These are phyloP conservation scores for Penicillium sp. DNA, from an alignment of 2,329 filamentous ascomycete species.

Conservation along the genomic window DNA sequence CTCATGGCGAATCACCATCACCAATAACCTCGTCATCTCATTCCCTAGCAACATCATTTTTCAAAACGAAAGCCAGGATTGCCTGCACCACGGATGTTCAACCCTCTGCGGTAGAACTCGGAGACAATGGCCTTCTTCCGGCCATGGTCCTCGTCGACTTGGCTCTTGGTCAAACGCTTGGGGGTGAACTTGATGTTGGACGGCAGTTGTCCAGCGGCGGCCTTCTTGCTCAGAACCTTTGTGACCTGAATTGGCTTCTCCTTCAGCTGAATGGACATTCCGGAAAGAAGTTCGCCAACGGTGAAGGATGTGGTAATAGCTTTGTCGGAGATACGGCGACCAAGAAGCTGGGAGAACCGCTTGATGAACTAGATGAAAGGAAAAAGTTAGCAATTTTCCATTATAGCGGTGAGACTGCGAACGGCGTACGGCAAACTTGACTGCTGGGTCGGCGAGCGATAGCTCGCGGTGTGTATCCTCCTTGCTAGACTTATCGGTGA, in stretches of 20 bases:
- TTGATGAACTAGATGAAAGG: conserved; percentile 67
- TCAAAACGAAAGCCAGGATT: background rate
- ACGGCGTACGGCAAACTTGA: conserved; percentile 73
- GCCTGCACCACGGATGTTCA: conserved; percentile 53
- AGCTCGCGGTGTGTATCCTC: conserved; percentile 35
- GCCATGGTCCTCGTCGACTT: conserved; percentile 71
- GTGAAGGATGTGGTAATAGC: conserved; percentile 60
- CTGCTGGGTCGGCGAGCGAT: conserved; percentile 56
- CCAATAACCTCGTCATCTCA: background rate
- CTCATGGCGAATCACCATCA: background rate
- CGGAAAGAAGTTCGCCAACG: conserved; percentile 54
- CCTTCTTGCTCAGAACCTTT: conserved; percentile 53
- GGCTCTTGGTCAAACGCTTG: conserved; percentile 67
- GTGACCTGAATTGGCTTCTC: conserved; percentile 50
- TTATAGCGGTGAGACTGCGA: background rate
- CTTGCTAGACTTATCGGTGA: conserved; percentile 29
- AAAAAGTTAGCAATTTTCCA: background rate
- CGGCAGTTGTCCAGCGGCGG: conserved; percentile 52
- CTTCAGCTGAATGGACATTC: conserved; percentile 15
- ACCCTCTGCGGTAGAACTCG: conserved; percentile 63
- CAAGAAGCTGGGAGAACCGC: conserved; percentile 78
- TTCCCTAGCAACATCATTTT: background rate
- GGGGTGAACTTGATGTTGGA: conserved; percentile 71
- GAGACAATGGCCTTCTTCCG: conserved; percentile 78
- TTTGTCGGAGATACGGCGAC: conserved; percentile 71